A percentile compares a stretch with the other conserved stretches of the same genome.
These are phyloP conservation scores for Oryza punctata DNA, from an alignment of 176 grass and related monocot species.

Conservation along the genomic window DNA sequence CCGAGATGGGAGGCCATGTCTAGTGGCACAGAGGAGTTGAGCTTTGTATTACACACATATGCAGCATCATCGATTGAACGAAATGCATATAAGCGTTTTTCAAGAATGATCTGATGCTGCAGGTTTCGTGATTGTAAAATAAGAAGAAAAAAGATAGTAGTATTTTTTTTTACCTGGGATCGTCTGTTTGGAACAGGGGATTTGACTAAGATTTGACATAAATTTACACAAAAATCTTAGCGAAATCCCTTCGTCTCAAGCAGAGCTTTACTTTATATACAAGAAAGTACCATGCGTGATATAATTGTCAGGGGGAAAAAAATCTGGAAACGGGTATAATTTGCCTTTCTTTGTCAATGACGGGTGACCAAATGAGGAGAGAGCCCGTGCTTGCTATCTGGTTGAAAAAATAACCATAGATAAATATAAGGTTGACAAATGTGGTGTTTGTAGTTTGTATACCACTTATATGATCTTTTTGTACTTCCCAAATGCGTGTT, in stretches of 20 bases:
- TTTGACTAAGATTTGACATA: not conserved
- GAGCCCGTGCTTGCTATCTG: not conserved
- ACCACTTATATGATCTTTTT: not conserved
- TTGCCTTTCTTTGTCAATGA: not conserved
- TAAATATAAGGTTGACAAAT: not conserved
- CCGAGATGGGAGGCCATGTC: slow-evolving; percentile 20
- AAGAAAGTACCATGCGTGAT: not conserved
- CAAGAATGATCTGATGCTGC: not conserved
- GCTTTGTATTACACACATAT: not conserved
- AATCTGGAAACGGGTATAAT: not conserved
- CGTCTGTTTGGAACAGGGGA: not conserved
- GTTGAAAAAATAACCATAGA: not conserved
- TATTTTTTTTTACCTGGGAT: not conserved
- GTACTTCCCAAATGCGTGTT: not conserved
- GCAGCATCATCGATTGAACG: not conserved
- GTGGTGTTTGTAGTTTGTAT: not conserved
- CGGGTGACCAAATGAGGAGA: not conserved
- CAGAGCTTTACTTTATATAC: not conserved
- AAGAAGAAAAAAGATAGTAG: not conserved
- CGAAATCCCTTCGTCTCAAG: not conserved
- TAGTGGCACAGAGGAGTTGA: slow-evolving; percentile 1
- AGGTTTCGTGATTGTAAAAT: slow-evolving; percentile 30
- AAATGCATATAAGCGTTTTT: not conserved
- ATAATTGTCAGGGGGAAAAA: not conserved
- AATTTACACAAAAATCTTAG: not conserved